Percentiles rank a stretch among this genome's conserved stretches.
Conservation (phyloP, 2,329 filamentous ascomycete genomes). For the Coniochaeta hoffmannii region DNA sequence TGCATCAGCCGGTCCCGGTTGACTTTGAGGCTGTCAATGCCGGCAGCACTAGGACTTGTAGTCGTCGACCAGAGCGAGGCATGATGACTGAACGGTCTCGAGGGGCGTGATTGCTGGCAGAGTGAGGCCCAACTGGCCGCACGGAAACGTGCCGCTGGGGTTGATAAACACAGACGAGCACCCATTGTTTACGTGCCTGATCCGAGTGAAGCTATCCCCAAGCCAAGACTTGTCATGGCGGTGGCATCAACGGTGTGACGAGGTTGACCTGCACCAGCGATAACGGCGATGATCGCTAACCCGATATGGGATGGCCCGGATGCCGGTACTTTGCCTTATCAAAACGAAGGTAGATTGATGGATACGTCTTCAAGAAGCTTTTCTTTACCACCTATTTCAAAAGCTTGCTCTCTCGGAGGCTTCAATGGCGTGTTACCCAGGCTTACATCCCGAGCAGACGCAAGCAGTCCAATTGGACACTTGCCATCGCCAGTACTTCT, state of each 20-base stretch:
- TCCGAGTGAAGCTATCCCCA: background rate
- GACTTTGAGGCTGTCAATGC: background rate
- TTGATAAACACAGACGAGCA: background rate
- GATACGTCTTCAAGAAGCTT: too few relatives aligned
- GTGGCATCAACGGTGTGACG: background rate
- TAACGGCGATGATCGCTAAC: background rate
- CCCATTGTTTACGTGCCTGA: background rate
- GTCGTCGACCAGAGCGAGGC: background rate
- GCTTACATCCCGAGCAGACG: too few relatives aligned
- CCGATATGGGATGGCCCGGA: background rate
- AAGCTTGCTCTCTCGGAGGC: too few relatives aligned
- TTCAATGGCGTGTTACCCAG: too few relatives aligned
- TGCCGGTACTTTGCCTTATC: too few relatives aligned
- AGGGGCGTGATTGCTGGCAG: background rate
- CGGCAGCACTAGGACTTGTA: background rate
- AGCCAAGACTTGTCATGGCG: background rate
- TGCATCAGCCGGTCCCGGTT: background rate
- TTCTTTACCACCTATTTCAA: too few relatives aligned
- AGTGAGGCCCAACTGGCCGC: background rate
- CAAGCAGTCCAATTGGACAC: too few relatives aligned
- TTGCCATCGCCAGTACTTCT: too few relatives aligned
- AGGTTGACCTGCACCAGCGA: background rate
- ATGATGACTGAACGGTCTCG: background rate
- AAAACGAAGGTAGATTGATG: too few relatives aligned
- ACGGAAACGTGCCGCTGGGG: background rate